Percentiles rank a stretch among this genome's conserved stretches.
phyloP scores from a whole-genome alignment of 352 stramenopile genomes.

The Phytophthora podocarpi region DNA sequence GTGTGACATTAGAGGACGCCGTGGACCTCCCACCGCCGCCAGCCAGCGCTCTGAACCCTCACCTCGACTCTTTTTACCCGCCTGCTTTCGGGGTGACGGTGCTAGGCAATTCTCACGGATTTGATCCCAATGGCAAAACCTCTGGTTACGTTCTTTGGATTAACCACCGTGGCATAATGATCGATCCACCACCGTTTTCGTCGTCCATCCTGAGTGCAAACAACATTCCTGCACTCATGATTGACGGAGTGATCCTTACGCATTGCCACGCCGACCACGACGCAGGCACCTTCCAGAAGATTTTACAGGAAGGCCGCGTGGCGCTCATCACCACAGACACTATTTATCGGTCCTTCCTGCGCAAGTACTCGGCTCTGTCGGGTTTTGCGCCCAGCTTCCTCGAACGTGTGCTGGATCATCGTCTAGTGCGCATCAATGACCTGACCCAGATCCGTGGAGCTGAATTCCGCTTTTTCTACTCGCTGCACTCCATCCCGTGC shows the following conservation, averaged over 20 bases:
- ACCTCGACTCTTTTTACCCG: constrained; percentile 88
- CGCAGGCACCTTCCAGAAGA: constrained; percentile 97
- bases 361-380: constrained; percentile 96
- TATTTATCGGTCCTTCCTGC: constrained; percentile 96
- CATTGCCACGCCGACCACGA: constrained; percentile 97
- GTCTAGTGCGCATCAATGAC: constrained; percentile 93
- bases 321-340: constrained; percentile 96
- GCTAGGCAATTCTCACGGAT: constrained; percentile 95
- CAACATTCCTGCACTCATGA: constrained; percentile 92
- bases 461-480: constrained; percentile 97
- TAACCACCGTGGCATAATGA: constrained; percentile 96
- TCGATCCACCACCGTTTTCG: constrained; percentile 94
- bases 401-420: constrained; percentile 91
- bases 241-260: constrained; percentile 96
- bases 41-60: constrained; percentile 32
- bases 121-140: constrained; percentile 93
- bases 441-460: constrained; percentile 94
- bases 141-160: constrained; percentile 98
- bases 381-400: constrained; percentile 92
- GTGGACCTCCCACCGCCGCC: constrained; percentile 60
- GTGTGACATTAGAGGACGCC: constrained; percentile 57
- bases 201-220: constrained; percentile 85
- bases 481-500: constrained; percentile 95
- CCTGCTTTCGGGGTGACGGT: constrained; percentile 96
- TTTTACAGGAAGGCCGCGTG: constrained; percentile 93